Conservation (phyloP, 75 land plant genomes). For the Larix kaempferi region DNA sequence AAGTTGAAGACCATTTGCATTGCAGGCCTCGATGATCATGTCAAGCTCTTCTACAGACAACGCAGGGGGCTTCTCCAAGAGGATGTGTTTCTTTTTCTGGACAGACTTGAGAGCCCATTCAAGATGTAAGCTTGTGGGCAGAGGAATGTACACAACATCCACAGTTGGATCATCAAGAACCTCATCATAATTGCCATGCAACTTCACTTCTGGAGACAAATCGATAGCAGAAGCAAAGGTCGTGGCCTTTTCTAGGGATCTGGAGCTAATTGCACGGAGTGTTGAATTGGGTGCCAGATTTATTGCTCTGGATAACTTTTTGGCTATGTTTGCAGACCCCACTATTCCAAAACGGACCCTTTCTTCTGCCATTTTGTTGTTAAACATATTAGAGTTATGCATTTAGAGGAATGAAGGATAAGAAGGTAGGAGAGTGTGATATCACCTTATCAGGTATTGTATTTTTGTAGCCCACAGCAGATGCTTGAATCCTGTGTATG, state of each 20-base stretch:
- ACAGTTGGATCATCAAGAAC: constrained; percentile 48
- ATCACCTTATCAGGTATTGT: too few relatives aligned
- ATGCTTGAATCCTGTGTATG: too few relatives aligned
- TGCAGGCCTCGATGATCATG: constrained; percentile 40
- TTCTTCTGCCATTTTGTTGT: not conserved
- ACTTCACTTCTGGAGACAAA: constrained; percentile 9
- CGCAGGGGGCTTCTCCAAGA: constrained; percentile 87
- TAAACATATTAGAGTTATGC: too few relatives aligned
- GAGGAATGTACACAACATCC: constrained; percentile 82
- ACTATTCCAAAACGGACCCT: constrained; percentile 54
- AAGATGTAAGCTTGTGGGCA: constrained; percentile 71
- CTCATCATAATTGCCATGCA: constrained; percentile 28
- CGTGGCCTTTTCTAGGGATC: constrained; percentile 41
- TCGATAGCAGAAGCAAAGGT: constrained; percentile 30
- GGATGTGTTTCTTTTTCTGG: constrained; percentile 64
- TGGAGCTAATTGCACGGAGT: constrained; percentile 44
- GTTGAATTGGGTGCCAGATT: constrained; percentile 31
- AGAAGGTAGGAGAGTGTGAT: too few relatives aligned
- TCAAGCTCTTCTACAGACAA: constrained; percentile 53
- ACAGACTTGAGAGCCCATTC: constrained; percentile 69
- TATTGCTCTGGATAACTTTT: constrained; percentile 59
- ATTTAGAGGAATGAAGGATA: too few relatives aligned
- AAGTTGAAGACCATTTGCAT: constrained; percentile 51
- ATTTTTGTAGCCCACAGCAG: too few relatives aligned
- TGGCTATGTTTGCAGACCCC: constrained; percentile 68